Conservation (phyloP, 768 basidiomycete species). For the Mycena rebaudengoi region DNA sequence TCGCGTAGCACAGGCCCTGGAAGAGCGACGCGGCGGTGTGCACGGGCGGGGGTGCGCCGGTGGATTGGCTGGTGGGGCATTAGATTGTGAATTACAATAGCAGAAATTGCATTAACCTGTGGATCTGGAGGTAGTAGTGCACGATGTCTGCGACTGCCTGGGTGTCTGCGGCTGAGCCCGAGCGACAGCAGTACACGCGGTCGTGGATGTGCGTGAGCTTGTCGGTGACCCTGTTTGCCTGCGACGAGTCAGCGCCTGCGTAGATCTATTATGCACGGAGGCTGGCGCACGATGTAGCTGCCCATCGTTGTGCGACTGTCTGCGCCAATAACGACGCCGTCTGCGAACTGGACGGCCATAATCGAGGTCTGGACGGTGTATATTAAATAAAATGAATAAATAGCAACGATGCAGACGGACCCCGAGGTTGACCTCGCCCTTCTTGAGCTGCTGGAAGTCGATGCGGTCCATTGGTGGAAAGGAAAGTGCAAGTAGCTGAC, state of each 20-base stretch:
- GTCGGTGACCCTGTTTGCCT: constrained; percentile 98
- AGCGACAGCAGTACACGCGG: constrained; percentile 98
- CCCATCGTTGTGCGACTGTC: constrained; percentile 98
- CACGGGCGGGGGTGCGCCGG: constrained; percentile 77
- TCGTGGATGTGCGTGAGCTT: constrained; percentile 97
- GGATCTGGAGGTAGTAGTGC: constrained; percentile 82
- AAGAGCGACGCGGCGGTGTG: constrained; percentile 84
- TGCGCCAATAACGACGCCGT: constrained; percentile 95
- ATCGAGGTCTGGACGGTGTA: constrained; percentile 84
- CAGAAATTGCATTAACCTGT: constrained; percentile 54
- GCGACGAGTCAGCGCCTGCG: too few species aligned
- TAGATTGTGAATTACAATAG: neutral
- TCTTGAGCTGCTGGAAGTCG: constrained; percentile 89
- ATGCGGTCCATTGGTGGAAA: constrained; percentile 65
- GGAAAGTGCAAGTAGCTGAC: constrained; percentile 40
- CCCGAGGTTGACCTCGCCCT: constrained; percentile 96
- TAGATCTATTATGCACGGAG: too few species aligned
- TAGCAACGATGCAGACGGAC: constrained; percentile 56
- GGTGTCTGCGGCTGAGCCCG: constrained; percentile 97
- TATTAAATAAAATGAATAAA: neutral
- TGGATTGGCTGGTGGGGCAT: constrained; percentile 53
- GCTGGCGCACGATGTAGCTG: constrained; percentile 96
- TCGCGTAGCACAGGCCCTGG: constrained; percentile 89
- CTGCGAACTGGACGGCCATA: constrained; percentile 97
- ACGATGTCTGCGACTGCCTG: constrained; percentile 95